Evolutionary conservation across 495 filamentous ascomycete genomes (phyloP).

Genomic region (Thermothielavioides terrestris): DNA sequence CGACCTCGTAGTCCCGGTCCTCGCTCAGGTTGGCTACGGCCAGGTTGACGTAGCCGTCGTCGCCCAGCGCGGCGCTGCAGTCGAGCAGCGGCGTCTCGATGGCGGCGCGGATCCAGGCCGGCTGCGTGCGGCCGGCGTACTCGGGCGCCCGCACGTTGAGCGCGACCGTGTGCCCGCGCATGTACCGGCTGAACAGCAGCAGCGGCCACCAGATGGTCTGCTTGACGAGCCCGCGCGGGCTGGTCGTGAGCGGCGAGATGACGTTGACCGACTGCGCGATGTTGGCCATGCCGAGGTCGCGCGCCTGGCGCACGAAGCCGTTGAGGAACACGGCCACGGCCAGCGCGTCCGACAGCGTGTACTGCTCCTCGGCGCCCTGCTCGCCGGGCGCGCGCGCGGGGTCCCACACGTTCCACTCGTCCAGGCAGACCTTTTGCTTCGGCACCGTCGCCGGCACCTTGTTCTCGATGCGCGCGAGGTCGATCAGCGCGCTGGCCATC

Average conservation of each 20-base stretch:
- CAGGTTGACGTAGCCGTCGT: constrained; percentile 53
- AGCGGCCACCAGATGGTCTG: constrained; percentile 76
- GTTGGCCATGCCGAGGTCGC: constrained; percentile 68
- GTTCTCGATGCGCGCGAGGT: constrained; percentile 66
- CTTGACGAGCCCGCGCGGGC: constrained; percentile 50
- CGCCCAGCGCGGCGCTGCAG: constrained; percentile 54
- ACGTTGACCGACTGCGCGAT: constrained; percentile 76
- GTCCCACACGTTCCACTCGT: constrained; percentile 86
- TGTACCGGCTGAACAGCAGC: constrained; percentile 60
- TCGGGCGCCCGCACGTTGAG: constrained; percentile 49
- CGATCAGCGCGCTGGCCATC: constrained; percentile 57
- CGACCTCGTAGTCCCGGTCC: constrained; percentile 45
- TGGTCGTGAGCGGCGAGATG: constrained; percentile 69
- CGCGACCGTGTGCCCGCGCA: constrained; percentile 60
- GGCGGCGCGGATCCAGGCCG: constrained; percentile 53
- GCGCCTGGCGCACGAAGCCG: constrained; percentile 68
- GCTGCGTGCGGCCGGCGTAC: constrained; percentile 57
- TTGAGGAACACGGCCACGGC: constrained; percentile 69
- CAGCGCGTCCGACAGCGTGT: constrained; percentile 68
- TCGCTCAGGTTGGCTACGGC: constrained; percentile 64
- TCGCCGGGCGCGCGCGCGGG: constrained; percentile 61
- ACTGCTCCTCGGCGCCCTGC: constrained; percentile 57
- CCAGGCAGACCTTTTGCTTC: constrained; percentile 65
- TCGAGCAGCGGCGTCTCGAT: constrained; percentile 63
- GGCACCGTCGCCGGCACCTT: constrained; percentile 46